Evolutionary conservation across 176 grass and related monocot genomes (phyloP).

Genomic region (Canna indica): DNA sequence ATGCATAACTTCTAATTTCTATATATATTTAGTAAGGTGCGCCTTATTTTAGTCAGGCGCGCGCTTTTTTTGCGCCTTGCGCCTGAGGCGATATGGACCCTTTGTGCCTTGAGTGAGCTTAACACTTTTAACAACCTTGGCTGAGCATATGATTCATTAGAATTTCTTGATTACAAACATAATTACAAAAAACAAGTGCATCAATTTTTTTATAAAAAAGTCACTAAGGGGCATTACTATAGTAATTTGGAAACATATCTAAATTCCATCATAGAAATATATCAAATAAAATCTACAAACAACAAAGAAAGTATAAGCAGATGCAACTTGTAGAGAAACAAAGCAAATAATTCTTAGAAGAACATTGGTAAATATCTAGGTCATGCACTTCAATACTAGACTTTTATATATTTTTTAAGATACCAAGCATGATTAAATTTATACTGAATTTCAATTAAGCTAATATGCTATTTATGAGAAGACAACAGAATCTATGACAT

Average conservation of each 20-base stretch:
- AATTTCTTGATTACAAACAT: neutral
- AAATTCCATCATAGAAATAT: neutral
- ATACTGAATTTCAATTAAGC: neutral
- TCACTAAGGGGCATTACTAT: neutral
- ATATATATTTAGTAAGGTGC: no score
- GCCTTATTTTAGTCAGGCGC: no score
- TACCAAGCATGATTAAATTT: neutral
- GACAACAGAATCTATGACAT: neutral
- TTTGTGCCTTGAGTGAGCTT: no score
- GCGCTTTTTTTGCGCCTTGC: no score
- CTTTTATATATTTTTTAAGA: neutral
- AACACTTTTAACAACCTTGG: no score
- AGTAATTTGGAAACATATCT: neutral
- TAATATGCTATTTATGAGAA: neutral
- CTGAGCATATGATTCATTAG: neutral
- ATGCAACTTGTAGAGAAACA: neutral
- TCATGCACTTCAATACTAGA: neutral
- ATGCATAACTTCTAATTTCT: no score
- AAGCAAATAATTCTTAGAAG: neutral
- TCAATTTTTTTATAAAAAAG: neutral
- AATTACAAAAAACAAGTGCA: neutral
- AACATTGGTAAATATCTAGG: neutral
- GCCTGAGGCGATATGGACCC: no score
- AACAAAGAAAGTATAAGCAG: neutral
- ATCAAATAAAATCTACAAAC: neutral